Evolutionary conservation across 345 rosid species (phyloP).

Genomic region (Murraya koenigii): DNA sequence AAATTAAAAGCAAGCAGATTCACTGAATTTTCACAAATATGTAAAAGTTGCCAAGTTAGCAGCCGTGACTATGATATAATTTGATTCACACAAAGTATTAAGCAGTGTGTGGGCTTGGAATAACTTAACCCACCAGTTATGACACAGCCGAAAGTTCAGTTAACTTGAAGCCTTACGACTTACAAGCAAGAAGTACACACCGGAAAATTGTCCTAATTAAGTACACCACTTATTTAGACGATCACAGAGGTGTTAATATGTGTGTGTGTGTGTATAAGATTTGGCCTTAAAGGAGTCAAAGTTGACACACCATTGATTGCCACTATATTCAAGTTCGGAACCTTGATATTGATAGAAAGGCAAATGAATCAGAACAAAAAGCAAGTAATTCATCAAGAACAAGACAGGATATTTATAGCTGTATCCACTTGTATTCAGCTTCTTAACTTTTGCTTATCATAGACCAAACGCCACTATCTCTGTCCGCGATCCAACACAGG

Average conservation of each 20-base stretch:
- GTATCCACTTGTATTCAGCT: conserved; percentile 67
- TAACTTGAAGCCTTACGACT: background rate
- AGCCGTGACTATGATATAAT: background rate
- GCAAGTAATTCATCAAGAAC: conserved; percentile 43
- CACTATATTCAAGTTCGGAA: conserved; percentile 36
- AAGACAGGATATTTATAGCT: conserved; percentile 44
- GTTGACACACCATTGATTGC: conserved; percentile 15
- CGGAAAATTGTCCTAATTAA: background rate
- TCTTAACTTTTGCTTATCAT: conserved; percentile 53
- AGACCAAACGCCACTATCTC: conserved; percentile 63
- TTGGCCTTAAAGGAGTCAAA: conserved; percentile 30
- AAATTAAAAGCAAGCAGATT: background rate
- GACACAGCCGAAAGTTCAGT: background rate
- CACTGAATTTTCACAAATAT: background rate
- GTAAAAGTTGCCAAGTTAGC: conserved; percentile 2
- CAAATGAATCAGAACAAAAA: conserved; percentile 85
- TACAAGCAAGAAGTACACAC: background rate
- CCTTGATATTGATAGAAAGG: conserved; percentile 63
- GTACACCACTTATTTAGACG: background rate
- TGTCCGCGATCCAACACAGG: conserved; percentile 55
- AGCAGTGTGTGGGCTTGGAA: background rate
- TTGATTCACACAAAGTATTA: background rate
- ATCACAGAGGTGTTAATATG: too few relatives aligned
- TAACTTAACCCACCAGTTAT: background rate
- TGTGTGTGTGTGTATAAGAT: too few relatives aligned